Evolutionary conservation across 2,329 filamentous ascomycete species (phyloP), one percentile per base, ranked within the genome.

Genomic region (Alternaria atra): DNA sequence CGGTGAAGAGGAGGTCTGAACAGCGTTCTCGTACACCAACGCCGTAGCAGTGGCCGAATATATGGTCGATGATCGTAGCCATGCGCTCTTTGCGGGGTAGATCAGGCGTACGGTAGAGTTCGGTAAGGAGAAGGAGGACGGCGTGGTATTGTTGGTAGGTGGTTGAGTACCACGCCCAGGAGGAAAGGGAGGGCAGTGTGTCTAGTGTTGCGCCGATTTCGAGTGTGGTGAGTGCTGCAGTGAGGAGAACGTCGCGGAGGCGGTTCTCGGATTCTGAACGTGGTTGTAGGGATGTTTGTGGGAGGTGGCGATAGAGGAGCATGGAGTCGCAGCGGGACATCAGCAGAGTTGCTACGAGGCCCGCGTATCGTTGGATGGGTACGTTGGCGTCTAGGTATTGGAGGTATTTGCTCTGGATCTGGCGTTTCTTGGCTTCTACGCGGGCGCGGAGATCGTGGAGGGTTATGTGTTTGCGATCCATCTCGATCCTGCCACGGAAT

Each of bases 121-220:
- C 76, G 1, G 75, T 77, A n/a, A 79, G 70, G 10, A 79, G 72
- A 1, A 79, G 66, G 1, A 79, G 68, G 1, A 79, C 74, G 1
- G 75, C 75, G 51, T 77, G 74, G 57, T 79, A 79, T 66, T 79
- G 76, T 48, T 79, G 76, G 70, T 77, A 79, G 2, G 76, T 77
- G 2, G 76, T 77, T 10, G 71, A 73, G 65, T 78, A 79, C 76
- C 76, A 79, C 3, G 73, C 73, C 76, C 76, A 79, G 3, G 73
- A 25, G 29, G 69, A 72, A 7, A 78, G 70, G 0, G 69, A 73
- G 3, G 76, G 76, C n/a, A 77, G 68, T 3, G 76, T 79, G 52
- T 79, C 76, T 20, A 79, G 73, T 0, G 76, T 79, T 13, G 76
- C 76, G 43, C 76, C 76, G n/a, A 78, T 79, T 57, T 79, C 76